These are phyloP conservation scores for Monosporascus cannonballus DNA, from an alignment of 2,329 filamentous ascomycete genomes.

Conservation along the genomic window DNA sequence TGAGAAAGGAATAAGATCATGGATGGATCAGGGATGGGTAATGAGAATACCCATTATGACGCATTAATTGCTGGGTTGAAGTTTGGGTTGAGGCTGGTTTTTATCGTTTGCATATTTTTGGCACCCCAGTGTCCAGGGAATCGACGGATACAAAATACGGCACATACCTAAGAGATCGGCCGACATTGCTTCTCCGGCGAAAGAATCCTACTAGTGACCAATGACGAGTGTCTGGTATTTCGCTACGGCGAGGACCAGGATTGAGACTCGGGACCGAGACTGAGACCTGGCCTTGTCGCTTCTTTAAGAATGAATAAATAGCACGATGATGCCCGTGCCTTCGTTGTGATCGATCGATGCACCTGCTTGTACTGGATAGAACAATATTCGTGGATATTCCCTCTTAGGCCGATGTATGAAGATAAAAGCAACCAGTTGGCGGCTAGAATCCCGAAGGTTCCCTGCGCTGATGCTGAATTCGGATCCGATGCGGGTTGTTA, in stretches of 20 bases:
- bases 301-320: not conserved
- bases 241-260: not conserved
- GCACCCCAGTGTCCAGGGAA: not conserved
- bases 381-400: not conserved
- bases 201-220: not conserved
- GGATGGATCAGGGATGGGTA: too few relatives aligned
- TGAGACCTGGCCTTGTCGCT: not conserved
- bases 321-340: not conserved
- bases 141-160: not conserved
- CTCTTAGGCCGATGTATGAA: not conserved
- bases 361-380: not conserved
- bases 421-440: not conserved
- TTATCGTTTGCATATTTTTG: not conserved
- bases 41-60: not conserved
- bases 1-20: not conserved
- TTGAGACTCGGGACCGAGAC: not conserved
- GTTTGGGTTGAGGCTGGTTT: not conserved
- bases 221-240: not conserved
- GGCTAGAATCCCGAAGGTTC: not conserved
- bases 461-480: not conserved
- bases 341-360: not conserved
- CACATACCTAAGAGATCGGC: not conserved
- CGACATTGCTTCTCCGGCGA: not conserved
- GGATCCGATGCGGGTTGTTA: not conserved
- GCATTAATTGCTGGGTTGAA: not conserved